Percentiles rank a stretch among this genome's conserved stretches.
Conservation (phyloP, 768 basidiomycete species). For the Pleurotus tuoliensis region DNA sequence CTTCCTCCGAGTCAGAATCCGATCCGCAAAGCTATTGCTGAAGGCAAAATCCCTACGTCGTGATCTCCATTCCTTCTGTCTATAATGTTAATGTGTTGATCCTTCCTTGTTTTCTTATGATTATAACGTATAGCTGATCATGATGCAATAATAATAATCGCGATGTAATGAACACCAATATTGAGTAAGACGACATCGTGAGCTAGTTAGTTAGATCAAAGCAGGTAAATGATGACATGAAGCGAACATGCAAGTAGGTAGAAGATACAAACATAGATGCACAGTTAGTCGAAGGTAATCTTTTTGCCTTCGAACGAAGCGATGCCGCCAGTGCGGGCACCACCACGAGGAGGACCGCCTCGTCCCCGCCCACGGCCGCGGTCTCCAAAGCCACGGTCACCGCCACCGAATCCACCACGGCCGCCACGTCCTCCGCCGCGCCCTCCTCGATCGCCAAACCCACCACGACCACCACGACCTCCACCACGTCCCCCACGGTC, state of each 20-base stretch:
- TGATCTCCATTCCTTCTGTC: neutral
- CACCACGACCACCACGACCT: constrained; percentile 35
- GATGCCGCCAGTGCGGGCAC: constrained; percentile 61
- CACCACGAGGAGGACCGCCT: constrained; percentile 37
- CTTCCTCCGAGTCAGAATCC: constrained; percentile 65
- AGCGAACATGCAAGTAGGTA: no score
- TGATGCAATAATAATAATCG: neutral
- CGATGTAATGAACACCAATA: neutral
- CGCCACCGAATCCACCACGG: constrained; percentile 41
- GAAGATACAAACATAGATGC: constrained; percentile 4
- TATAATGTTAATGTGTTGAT: neutral
- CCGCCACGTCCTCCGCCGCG: constrained; percentile 33
- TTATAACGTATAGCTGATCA: neutral
- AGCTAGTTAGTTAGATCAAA: neutral
- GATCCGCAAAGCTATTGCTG: constrained; percentile 53
- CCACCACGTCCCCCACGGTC: constrained; percentile 43
- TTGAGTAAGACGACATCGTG: neutral
- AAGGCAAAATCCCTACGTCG: neutral
- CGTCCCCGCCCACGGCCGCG: constrained; percentile 34
- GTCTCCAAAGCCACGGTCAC: constrained; percentile 3
- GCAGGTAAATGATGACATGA: neutral
- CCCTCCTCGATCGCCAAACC: constrained; percentile 35
- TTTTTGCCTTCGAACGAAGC: constrained; percentile 64
- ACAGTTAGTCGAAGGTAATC: constrained; percentile 47
- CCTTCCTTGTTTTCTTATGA: neutral